Base-by-base conservation (phyloP, 495 filamentous ascomycete genomes). In the Trichoderma gamsii region DNA sequence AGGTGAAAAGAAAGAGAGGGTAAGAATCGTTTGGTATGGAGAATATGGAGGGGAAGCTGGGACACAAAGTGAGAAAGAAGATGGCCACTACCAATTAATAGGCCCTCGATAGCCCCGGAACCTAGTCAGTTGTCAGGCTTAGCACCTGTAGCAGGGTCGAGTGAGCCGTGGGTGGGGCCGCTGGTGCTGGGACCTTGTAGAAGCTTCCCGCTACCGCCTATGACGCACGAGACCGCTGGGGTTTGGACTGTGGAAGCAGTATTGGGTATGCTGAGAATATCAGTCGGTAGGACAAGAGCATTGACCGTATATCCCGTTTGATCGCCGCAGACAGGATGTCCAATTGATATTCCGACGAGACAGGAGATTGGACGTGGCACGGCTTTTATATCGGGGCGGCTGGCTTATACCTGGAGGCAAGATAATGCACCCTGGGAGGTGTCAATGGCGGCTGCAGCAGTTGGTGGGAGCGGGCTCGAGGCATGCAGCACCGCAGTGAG, bases 151-250 rank as follows among this genome's bases (percentile, higher is more conserved):
- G 18, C 49, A 52, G 18, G 29, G 29, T 29, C 29, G 29, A 52
- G 56, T 61, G 56, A 61, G 56, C 56, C 56, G 23, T 23, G 13
- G 27, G 56, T 61, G 56, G 56, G 56, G 56, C 56, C 56, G 56
- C 56, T 27, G 12, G 15, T 61, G 56, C 56, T 61, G 56, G 56
- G 56, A 61, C 56, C 56, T 61, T 61, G 56, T 61, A 32, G 56
- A 61, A 61, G 23, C 56, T 61, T 61, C 56, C 56, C 23, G 23
- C 56, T 13, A 27, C 56, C 56, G 27, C 23, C 56, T 11, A 61
- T 61, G 56, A 61, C 56, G 56, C 56, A 61, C 56, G 56, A 61
- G 12, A 18, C 23, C 25, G 11, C 23, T 11, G 56, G 25, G 23
- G 25, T 4, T 4, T 12, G n/a, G 16, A 52, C 25, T 21, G 9